Base-by-base conservation (phyloP, 2,329 filamentous ascomycete genomes). In the Hymenoscyphus infarciens region DNA sequence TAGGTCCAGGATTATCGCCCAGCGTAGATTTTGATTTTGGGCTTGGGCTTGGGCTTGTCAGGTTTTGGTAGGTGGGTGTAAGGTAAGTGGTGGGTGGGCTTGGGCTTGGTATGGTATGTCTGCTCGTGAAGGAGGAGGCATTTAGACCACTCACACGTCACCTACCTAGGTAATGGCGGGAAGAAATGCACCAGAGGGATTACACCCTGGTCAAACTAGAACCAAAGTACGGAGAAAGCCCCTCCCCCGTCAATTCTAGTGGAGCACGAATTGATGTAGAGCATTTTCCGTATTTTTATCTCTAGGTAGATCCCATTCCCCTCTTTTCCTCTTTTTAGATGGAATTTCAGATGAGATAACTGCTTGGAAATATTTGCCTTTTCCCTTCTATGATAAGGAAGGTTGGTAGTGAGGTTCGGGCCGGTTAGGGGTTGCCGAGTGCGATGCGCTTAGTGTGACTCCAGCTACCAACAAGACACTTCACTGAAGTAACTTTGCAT, bases 51-150 rank as follows among this genome's bases (percentile, higher is more conserved):
- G n/a, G n/a, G 45, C 45, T 52, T 22, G 45, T 25, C 45, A 13
- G 45, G n/a, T 25, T 52, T 22, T 52, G 19, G 22, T 22, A 8
- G 19, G 19, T 22, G 45, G 19, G 19, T 22, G n/a, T 55, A 11
- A 55, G 52, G 33, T 27, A 55, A 27, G 33, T 27, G 27, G 25
- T 45, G 39, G 11, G 15, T 56, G 53, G 53, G 53, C 53, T 29
- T 56, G 53, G 53, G 53, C 53, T 29, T 31, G 45, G 25, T 19
- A 52, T 13, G n/a, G 19, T 7, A 11, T 52, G 7, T 52, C 55
- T 27, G 58, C 58, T 60, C 54, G 59, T 61, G 59, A 33, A 55
- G 53, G 45, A 52, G 45, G 45, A 52, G 45, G 45, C n/a, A 25
- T 52, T 52, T 52, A 52, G 45, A 52, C 45, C 45, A 52, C 45